Base-by-base conservation (phyloP, 129 eudicot genomes). In the sunflower (Helianthus annuus) region DNA sequence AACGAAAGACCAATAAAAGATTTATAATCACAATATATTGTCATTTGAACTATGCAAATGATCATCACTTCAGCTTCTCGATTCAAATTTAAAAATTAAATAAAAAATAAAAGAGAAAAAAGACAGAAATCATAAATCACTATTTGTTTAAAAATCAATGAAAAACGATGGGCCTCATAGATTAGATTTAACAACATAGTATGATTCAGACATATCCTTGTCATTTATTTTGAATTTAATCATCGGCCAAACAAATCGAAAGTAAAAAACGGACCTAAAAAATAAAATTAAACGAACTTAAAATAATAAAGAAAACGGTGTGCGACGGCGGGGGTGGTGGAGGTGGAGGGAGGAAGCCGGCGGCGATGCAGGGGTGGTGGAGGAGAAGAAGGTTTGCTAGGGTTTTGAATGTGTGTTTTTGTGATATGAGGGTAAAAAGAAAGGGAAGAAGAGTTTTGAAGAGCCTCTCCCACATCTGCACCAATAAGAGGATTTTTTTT, bases 201-300 rank as follows among this genome's bases (percentile, higher is more conserved):
- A 17, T 34, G 40, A 68, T 87, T 84, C 93, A 77, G 87, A 77
- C 90, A 87, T 87, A 84, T 84, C 84, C 94, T 87, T 87, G 90
- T 82, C 89, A 32, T 54, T 67, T 27, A 19, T 66, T 69, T 61
- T 27, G 14, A 11, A 10, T 59, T 66, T 68, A 83, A 87, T 83
- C 86, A 87, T 81, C 34, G 22, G 22, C 22, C 22, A 19, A 19
- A 19, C 22, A 19, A 19, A 19, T 19, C 22, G 22, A 19, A 19
- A 19, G 22, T 19, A 19, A 19, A 19, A n/a, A 19, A 19, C 0
- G 22, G 22, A 19, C 22, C 22, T 19, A n/a, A 19, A 19, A 19
- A 19, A 19, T 19, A 19, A 19, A 19, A 19, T 19, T 19, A 19
- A 19, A 19, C 22, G 22, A 0, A 19, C 22, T 19, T 19, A 19